Evolutionary conservation across 495 filamentous ascomycete species (phyloP), one percentile per base, ranked within the genome.

Genomic region (Xylaria telfairii): DNA sequence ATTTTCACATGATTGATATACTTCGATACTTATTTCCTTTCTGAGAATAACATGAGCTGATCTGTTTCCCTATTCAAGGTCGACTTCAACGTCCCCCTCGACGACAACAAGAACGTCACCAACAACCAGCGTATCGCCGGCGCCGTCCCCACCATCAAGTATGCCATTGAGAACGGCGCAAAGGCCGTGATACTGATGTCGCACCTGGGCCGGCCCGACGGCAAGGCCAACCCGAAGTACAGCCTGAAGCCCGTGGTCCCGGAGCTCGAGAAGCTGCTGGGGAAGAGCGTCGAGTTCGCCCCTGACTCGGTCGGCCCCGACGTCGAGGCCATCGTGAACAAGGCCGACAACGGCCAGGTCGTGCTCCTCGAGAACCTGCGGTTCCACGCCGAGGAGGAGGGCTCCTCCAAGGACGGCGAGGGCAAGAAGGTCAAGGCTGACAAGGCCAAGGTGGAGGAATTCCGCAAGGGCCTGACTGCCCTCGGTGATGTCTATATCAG

Each of bases 381-480:
- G 59, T 99, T 98, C 88, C 96, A 99, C 81, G 85, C 92, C 60
- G 96, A 98, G 86, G 96, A 99, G 84, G 96, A 99, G 84, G 96
- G 96, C 70, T 96, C 92, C 85, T 92, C 83, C 74, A 96, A 95
- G 86, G 94, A 97, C 79, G 90, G 86, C 57, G 90, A 96, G 34
- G 96, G 95, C 74, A 98, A 98, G 83, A 99, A 98, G 87, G 90
- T 94, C 78, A 98, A 98, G 89, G 96, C 96, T 74, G 95, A 98
- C 78, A 94, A 96, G 86, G 92, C 85, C 72, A 90, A 92, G 79
- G 93, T 99, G 51, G 92, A 92, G 56, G 90, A 94, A 81, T 99
- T 99, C 88, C 88, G 96, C 82, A 96, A 93, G 87, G 92, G 92
- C 21, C 85, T 99, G 83, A 98, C 96, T 80, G 93, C 93, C 69